Evolutionary conservation across 2,329 filamentous ascomycete species (phyloP).

Genomic region (Phoma sp.): DNA sequence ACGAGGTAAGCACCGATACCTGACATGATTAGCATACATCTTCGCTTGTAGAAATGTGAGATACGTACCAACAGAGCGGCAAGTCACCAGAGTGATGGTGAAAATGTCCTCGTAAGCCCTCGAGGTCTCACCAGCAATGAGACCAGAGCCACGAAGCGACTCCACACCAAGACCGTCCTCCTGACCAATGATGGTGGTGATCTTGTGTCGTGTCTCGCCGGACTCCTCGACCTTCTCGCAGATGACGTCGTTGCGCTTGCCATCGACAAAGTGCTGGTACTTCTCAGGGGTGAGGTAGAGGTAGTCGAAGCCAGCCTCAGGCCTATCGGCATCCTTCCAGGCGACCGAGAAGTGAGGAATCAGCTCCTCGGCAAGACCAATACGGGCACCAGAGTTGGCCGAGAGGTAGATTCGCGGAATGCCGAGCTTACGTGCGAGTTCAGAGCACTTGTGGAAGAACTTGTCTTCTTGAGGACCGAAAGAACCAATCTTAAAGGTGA

Average conservation of each 20-base stretch:
- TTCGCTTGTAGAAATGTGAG: neutral
- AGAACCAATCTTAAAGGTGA: slow-evolving; percentile 98
- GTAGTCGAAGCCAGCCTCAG: slow-evolving; percentile 93
- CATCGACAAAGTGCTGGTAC: slow-evolving; percentile 85
- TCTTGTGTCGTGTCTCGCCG: slow-evolving; percentile 91
- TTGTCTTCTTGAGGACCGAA: slow-evolving; percentile 96
- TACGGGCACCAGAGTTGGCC: slow-evolving; percentile 97
- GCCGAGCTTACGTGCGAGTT: slow-evolving; percentile 89
- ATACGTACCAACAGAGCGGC: slow-evolving; percentile 84
- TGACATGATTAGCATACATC: slow-evolving; percentile 49
- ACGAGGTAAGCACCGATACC: slow-evolving; percentile 98
- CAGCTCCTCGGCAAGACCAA: slow-evolving; percentile 94
- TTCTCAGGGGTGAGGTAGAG: slow-evolving; percentile 88
- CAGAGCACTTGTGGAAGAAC: slow-evolving; percentile 99
- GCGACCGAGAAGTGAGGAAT: slow-evolving; percentile 97
- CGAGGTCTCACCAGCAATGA: slow-evolving; percentile 97
- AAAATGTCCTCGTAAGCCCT: slow-evolving; percentile 99
- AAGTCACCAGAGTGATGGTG: slow-evolving; percentile 96
- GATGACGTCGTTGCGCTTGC: slow-evolving; percentile 76
- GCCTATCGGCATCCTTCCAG: slow-evolving; percentile 85
- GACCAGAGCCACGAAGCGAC: slow-evolving; percentile 93
- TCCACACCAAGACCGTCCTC: slow-evolving; percentile 98
- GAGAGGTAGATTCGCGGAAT: slow-evolving; percentile 98
- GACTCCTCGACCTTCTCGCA: slow-evolving; percentile 87
- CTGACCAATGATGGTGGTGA: slow-evolving; percentile 88